Evolutionary conservation across 2,329 filamentous ascomycete species (phyloP).

Genomic region (Claviceps lovelessii): DNA sequence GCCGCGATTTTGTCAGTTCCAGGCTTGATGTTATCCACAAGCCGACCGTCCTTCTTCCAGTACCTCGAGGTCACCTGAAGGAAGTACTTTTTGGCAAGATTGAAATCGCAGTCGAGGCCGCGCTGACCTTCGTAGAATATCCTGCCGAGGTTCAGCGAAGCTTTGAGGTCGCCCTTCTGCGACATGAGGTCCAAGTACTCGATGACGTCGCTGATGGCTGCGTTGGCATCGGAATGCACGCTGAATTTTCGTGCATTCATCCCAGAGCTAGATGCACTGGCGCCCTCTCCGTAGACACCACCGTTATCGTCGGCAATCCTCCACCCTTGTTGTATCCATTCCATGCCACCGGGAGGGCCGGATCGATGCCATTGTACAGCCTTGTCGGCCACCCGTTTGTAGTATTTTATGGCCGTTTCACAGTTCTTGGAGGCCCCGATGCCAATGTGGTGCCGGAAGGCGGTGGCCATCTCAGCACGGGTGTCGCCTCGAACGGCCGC

Average conservation of each 20-base stretch:
- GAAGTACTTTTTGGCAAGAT: slow-evolving; percentile 67
- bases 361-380: slow-evolving; percentile 77
- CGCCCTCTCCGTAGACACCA: slow-evolving; percentile 89
- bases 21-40: slow-evolving; percentile 52
- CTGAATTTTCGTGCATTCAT: slow-evolving; percentile 62
- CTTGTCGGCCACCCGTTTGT: slow-evolving; percentile 87
- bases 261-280: slow-evolving; percentile 78
- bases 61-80: slow-evolving; percentile 64
- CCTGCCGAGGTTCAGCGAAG: slow-evolving; percentile 71
- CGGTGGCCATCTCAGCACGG: slow-evolving; percentile 84
- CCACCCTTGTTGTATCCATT: slow-evolving; percentile 63
- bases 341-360: slow-evolving; percentile 76
- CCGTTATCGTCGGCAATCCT: slow-evolving; percentile 81
- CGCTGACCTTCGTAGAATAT: slow-evolving; percentile 80
- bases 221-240: slow-evolving; percentile 65
- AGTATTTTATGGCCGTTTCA: slow-evolving; percentile 71
- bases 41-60: slow-evolving; percentile 66
- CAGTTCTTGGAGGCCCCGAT: slow-evolving; percentile 79
- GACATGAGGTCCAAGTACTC: slow-evolving; percentile 88
- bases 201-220: slow-evolving; percentile 81
- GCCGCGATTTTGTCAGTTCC: slow-evolving; percentile 64
- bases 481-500: slow-evolving; percentile 73
- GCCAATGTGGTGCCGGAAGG: slow-evolving; percentile 70
- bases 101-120: slow-evolving; percentile 57
- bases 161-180: slow-evolving; percentile 76